phyloP scores from a whole-genome alignment of 306 rosid species.

The Gastrolobium bilobum region DNA sequence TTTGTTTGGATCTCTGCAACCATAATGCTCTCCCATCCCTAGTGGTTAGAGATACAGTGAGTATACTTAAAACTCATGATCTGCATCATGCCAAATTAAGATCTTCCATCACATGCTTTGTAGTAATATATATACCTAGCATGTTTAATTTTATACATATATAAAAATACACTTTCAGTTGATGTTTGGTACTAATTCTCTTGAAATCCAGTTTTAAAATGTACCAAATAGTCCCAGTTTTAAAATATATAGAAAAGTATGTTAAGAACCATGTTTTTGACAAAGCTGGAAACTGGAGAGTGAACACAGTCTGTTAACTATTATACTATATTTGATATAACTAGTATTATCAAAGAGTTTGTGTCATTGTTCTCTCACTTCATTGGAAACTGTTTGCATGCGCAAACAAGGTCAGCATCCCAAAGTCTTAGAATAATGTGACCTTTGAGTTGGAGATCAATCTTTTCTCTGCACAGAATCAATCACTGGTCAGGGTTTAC shows the following conservation, averaged over 20 bases:
- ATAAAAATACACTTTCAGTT: not conserved
- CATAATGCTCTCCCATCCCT: constrained; percentile 81
- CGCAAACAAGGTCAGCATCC: constrained; percentile 66
- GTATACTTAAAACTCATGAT: constrained; percentile 41
- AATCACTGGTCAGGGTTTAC: constrained; percentile 48
- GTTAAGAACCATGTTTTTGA: constrained; percentile 23
- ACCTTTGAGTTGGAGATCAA: constrained; percentile 41
- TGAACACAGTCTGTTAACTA: constrained; percentile 30
- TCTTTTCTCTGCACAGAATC: constrained; percentile 47
- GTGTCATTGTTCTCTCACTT: constrained; percentile 52
- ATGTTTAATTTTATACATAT: not conserved
- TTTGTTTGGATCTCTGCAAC: constrained; percentile 88
- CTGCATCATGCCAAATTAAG: not conserved
- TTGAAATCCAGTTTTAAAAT: constrained; percentile 14
- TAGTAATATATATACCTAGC: not conserved
- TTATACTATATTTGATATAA: constrained; percentile 17
- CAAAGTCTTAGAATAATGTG: constrained; percentile 52
- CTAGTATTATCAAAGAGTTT: constrained; percentile 38
- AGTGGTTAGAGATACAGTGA: constrained; percentile 85
- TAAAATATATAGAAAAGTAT: too few relatives aligned
- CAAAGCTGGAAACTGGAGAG: constrained; percentile 41
- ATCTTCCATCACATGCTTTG: not conserved
- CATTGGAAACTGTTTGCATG: constrained; percentile 75
- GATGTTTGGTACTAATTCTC: not conserved
- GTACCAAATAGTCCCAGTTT: constrained; percentile 3